Percentiles rank a stretch among this genome's conserved stretches.
Evolutionary conservation across 176 grass and related monocot genomes (phyloP).

Genomic region (Aegilops umbellulata): DNA sequence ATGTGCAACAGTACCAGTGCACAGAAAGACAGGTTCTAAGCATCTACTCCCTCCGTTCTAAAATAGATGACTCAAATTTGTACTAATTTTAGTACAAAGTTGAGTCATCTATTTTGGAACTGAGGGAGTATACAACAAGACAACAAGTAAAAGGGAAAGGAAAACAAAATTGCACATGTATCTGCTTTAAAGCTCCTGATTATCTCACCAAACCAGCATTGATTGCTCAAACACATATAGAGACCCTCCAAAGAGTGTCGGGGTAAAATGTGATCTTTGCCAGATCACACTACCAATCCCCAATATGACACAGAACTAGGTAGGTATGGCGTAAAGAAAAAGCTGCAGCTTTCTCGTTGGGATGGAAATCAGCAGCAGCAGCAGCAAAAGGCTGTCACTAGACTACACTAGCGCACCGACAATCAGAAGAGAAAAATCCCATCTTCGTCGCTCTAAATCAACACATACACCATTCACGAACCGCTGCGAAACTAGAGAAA

Average conservation of each 20-base stretch:
- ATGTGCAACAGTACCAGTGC: background rate
- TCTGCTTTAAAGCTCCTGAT: background rate
- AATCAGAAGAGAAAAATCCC: background rate
- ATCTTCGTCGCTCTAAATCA: background rate
- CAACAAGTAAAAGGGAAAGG: background rate
- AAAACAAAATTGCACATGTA: background rate
- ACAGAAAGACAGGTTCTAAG: background rate
- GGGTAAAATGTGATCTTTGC: background rate
- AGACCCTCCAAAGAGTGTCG: background rate
- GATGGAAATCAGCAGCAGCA: background rate
- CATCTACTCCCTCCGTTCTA: background rate
- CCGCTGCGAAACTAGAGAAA: background rate
- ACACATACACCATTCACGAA: background rate
- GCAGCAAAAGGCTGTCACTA: background rate
- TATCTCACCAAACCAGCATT: constrained; percentile 23
- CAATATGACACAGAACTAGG: constrained; percentile 2
- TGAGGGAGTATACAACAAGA: background rate
- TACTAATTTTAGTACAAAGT: too few relatives aligned
- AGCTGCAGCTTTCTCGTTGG: background rate
- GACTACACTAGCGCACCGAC: background rate
- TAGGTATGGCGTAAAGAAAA: background rate
- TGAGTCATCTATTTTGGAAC: too few relatives aligned
- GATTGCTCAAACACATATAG: background rate
- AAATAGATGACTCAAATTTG: too few relatives aligned
- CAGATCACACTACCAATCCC: background rate